A percentile compares a stretch with the other conserved stretches of the same genome.
These are phyloP conservation scores for Helianthus tuberosus DNA, from an alignment of 129 eudicot species.

Conservation along the genomic window DNA sequence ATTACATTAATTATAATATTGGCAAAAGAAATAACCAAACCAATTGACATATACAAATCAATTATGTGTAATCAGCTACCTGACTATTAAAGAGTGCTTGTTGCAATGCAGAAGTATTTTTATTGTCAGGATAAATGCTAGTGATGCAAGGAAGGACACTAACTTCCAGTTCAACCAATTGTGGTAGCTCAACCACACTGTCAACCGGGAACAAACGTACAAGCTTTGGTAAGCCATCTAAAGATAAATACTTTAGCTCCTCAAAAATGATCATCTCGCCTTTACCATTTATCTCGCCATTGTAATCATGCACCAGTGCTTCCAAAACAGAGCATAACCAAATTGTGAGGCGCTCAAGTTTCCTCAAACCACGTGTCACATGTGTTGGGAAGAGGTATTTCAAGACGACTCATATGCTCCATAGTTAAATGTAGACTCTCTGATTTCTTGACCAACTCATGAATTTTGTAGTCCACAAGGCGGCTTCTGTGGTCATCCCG, in stretches of 20 bases:
- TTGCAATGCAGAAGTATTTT: no score
- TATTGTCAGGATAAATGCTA: neutral
- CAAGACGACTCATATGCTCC: neutral
- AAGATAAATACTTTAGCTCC: neutral
- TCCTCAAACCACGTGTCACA: neutral
- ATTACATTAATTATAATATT: no score
- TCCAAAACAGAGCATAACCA: neutral
- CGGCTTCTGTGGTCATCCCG: neutral
- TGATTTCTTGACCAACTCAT: conserved; percentile 7
- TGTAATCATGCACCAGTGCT: neutral
- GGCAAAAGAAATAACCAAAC: no score
- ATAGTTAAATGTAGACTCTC: neutral
- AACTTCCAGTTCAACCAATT: neutral
- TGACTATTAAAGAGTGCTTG: no score
- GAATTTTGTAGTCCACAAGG: neutral
- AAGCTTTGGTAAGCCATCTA: neutral
- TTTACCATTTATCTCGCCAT: neutral
- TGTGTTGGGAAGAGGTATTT: neutral
- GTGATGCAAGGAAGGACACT: conserved; percentile 4
- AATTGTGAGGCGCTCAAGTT: neutral
- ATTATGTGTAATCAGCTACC: neutral
- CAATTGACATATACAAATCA: no score
- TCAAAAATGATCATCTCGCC: conserved; percentile 2
- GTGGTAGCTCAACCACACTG: conserved; percentile 16
- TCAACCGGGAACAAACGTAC: neutral